Evolutionary conservation across 2,329 filamentous ascomycete genomes (phyloP).

Genomic region (Fusarium ambrosium): DNA sequence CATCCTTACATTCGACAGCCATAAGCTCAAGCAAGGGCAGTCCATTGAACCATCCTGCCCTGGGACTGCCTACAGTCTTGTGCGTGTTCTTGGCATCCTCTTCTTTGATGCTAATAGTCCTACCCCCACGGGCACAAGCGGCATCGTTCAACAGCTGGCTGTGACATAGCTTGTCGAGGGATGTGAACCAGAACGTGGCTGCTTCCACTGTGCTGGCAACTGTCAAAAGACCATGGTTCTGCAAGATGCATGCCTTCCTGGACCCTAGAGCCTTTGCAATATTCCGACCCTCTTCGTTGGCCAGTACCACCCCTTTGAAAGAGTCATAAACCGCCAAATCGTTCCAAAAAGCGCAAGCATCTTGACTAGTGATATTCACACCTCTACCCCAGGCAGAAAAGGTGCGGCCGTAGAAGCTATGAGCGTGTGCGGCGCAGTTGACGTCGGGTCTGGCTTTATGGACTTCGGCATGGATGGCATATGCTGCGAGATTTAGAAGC

Average conservation of each 20-base stretch:
- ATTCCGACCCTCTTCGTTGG: constrained; percentile 9
- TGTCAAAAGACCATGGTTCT: constrained; percentile 18
- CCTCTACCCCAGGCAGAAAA: neutral
- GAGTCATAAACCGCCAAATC: constrained; percentile 6
- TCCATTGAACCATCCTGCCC: too few species aligned
- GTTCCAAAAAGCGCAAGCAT: neutral
- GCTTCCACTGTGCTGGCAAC: neutral
- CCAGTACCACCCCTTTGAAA: neutral
- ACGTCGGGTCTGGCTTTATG: constrained; percentile 16
- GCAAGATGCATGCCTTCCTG: constrained; percentile 15
- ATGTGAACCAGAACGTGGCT: constrained; percentile 6
- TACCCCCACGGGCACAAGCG: too few species aligned
- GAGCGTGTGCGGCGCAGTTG: constrained; percentile 21
- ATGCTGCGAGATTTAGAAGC: constrained; percentile 1
- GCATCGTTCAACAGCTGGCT: neutral
- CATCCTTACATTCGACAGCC: too few species aligned
- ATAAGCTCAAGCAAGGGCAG: too few species aligned
- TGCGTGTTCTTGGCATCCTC: neutral
- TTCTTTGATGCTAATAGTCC: too few species aligned
- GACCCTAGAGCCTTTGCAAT: constrained; percentile 15
- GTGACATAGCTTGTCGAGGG: constrained; percentile 2
- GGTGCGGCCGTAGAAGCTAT: constrained; percentile 12
- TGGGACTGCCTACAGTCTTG: too few species aligned
- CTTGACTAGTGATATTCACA: neutral
- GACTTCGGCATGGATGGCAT: constrained; percentile 15